These are phyloP conservation scores for Boeremia exigua DNA, from an alignment of 2,329 filamentous ascomycete genomes.

Conservation along the genomic window DNA sequence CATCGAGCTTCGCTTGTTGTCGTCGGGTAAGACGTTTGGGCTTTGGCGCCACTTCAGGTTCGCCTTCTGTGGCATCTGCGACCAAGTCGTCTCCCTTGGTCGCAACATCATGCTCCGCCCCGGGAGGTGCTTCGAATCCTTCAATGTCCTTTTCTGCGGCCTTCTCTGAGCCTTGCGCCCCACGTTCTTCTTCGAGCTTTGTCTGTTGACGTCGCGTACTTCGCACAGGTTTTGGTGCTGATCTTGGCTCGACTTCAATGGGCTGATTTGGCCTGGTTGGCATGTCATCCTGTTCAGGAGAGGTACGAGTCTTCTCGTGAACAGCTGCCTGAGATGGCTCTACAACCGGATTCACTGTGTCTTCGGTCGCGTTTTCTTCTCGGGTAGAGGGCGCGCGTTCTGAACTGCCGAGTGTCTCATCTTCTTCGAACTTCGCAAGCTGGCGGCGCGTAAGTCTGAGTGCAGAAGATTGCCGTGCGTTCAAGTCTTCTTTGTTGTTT, in stretches of 20 bases:
- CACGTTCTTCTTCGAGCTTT: slow-evolving; percentile 2
- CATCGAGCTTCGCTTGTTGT: slow-evolving; percentile 9
- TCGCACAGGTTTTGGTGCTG: slow-evolving; percentile 1
- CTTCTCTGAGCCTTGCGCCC: neutral
- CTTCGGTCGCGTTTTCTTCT: neutral
- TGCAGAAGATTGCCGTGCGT: slow-evolving; percentile 34
- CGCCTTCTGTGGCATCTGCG: neutral
- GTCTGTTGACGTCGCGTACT: slow-evolving; percentile 7
- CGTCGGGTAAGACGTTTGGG: slow-evolving; percentile 3
- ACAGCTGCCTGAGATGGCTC: neutral
- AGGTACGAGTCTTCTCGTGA: neutral
- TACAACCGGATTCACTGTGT: neutral
- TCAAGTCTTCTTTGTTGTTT: slow-evolving; percentile 29
- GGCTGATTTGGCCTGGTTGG: neutral
- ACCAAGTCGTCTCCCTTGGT: no score
- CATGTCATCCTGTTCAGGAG: neutral
- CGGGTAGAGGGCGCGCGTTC: slow-evolving; percentile 16
- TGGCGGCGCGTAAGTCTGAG: slow-evolving; percentile 45
- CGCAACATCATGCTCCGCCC: neutral
- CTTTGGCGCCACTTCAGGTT: neutral
- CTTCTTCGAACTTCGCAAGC: slow-evolving; percentile 43
- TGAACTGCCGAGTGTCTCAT: slow-evolving; percentile 32
- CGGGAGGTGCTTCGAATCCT: neutral
- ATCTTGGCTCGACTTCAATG: neutral
- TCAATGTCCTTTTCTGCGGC: neutral